Percentiles rank a stretch among this genome's conserved stretches.
Evolutionary conservation across 1,139 yeast genomes (phyloP).

Genomic region (Kluyveromyces sp.): DNA sequence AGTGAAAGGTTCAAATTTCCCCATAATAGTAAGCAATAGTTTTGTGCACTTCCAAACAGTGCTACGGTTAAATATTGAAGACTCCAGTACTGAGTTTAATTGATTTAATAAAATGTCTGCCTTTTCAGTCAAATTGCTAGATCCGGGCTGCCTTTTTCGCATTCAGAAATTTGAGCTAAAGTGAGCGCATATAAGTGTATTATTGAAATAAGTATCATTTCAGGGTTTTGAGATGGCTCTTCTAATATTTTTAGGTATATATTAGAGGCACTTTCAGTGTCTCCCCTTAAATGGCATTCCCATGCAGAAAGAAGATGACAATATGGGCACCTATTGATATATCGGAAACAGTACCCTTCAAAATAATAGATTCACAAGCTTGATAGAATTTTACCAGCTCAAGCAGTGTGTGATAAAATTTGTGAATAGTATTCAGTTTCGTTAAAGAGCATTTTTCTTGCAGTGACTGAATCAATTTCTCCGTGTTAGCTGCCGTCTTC

Average conservation of each 20-base stretch:
- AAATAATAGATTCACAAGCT: conserved; percentile 17
- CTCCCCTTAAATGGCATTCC: conserved; percentile 9
- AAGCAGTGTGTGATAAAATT: conserved; percentile 16
- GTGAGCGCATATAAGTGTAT: conserved; percentile 17
- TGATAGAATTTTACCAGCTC: conserved; percentile 19
- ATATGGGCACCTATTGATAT: not conserved
- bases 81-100: conserved; percentile 11
- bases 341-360: conserved; percentile 1
- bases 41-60: conserved; percentile 24
- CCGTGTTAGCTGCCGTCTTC: conserved; percentile 18
- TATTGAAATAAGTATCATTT: conserved; percentile 20
- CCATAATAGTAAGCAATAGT: conserved; percentile 22
- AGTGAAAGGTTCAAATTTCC: conserved; percentile 28
- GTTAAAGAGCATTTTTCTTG: conserved; percentile 6
- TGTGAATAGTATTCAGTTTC: conserved; percentile 7
- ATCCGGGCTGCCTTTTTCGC: conserved; percentile 6
- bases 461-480: conserved; percentile 10
- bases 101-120: conserved; percentile 18
- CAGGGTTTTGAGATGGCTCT: conserved; percentile 8
- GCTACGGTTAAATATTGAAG: conserved; percentile 15
- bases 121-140: not conserved
- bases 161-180: conserved; percentile 13
- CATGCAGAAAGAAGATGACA: conserved; percentile 10
- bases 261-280: conserved; percentile 2
- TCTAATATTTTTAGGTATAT: conserved; percentile 6